Conservation (phyloP, 768 basidiomycete genomes). For the Russula sp. region DNA sequence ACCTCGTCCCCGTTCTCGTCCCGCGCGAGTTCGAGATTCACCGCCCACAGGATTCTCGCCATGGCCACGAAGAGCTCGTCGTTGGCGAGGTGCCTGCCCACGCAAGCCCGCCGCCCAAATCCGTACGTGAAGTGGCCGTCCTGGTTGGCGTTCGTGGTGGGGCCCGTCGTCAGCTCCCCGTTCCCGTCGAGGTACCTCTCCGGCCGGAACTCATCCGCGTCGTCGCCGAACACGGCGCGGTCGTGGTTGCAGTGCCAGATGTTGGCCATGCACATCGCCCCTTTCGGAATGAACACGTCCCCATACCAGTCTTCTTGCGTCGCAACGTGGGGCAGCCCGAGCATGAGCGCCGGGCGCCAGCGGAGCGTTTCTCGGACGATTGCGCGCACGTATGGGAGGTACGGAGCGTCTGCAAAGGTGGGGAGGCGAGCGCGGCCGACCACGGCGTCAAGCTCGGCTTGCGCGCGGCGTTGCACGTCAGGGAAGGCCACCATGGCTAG, state of each 20-base stretch:
- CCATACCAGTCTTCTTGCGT: slow-evolving; percentile 26
- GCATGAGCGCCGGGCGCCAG: slow-evolving; percentile 1
- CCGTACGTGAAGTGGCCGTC: slow-evolving; percentile 13
- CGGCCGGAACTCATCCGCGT: slow-evolving; percentile 23
- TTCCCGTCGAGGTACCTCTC: slow-evolving; percentile 19
- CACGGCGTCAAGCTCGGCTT: slow-evolving; percentile 23
- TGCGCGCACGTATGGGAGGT: slow-evolving; percentile 19
- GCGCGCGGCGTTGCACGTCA: slow-evolving; percentile 13
- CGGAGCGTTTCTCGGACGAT: slow-evolving; percentile 6
- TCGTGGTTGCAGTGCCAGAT: slow-evolving; percentile 10
- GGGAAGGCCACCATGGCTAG: slow-evolving; percentile 23
- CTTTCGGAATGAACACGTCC: slow-evolving; percentile 31
- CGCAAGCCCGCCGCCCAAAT: slow-evolving; percentile 20
- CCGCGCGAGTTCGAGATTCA: slow-evolving; percentile 6
- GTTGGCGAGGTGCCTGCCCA: slow-evolving; percentile 19
- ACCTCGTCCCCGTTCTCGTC: slow-evolving; percentile 16
- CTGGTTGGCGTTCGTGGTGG: neutral
- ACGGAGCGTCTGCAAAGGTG: slow-evolving; percentile 16
- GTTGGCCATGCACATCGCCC: slow-evolving; percentile 31
- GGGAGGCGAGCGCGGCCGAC: slow-evolving; percentile 22
- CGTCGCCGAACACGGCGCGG: slow-evolving; percentile 12
- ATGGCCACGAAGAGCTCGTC: slow-evolving; percentile 16
- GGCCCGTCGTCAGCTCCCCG: neutral
- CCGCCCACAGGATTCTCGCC: slow-evolving; percentile 22
- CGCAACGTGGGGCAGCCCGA: slow-evolving; percentile 2